phyloP scores from a whole-genome alignment of 2,329 filamentous ascomycete species.

The Xylariaceae sp. region DNA sequence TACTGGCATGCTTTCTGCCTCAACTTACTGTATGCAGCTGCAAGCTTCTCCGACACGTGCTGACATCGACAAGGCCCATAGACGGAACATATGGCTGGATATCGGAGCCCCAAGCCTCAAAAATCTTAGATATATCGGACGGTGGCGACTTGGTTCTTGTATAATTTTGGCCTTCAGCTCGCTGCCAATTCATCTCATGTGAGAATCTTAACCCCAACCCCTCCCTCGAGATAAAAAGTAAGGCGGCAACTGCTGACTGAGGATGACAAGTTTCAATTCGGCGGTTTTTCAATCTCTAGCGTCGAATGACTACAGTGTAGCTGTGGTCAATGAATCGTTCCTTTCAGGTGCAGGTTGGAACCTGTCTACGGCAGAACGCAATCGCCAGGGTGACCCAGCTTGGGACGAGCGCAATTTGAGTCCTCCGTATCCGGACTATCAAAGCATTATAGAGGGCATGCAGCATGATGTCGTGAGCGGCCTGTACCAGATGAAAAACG shows the following conservation, averaged over 20 bases:
- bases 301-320: slow-evolving; percentile 28
- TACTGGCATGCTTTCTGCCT: slow-evolving; percentile 24
- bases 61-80: slow-evolving; percentile 23
- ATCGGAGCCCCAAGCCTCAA: slow-evolving; percentile 29
- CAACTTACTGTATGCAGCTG: slow-evolving; percentile 25
- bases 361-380: slow-evolving; percentile 24
- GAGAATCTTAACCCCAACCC: neutral
- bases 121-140: slow-evolving; percentile 23
- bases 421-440: slow-evolving; percentile 13
- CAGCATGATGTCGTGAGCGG: slow-evolving; percentile 20
- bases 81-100: slow-evolving; percentile 19
- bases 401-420: slow-evolving; percentile 25
- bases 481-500: slow-evolving; percentile 18
- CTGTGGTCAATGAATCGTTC: slow-evolving; percentile 28
- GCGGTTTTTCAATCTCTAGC: slow-evolving; percentile 29
- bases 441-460: slow-evolving; percentile 18
- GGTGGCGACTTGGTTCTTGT: slow-evolving; percentile 15
- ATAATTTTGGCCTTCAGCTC: slow-evolving; percentile 21
- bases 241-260: neutral
- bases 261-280: slow-evolving; percentile 25
- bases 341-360: slow-evolving; percentile 20
- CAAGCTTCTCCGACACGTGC: slow-evolving; percentile 25
- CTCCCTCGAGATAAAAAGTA: neutral
- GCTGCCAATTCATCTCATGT: slow-evolving; percentile 29
- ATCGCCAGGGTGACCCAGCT: slow-evolving; percentile 15